A percentile compares a stretch with the other conserved stretches of the same genome.
Conservation (phyloP, 176 grass and related monocot genomes). For the Thinopyrum elongatum region DNA sequence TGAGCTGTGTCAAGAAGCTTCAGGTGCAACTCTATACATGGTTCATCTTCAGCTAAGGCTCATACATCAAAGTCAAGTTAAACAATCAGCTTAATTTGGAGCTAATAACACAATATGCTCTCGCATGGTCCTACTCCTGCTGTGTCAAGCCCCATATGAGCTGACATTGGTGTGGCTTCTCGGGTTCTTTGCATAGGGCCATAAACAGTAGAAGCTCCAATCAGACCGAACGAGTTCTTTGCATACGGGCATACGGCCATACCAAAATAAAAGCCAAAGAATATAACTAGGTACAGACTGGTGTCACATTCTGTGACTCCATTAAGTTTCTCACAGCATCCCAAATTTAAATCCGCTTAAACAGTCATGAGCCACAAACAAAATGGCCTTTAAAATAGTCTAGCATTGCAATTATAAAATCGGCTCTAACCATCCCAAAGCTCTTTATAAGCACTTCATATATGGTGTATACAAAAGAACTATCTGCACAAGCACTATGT, state of each 20-base stretch:
- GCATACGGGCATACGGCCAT: no score
- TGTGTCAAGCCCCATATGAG: neutral
- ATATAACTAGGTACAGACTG: neutral
- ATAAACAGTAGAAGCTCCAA: neutral
- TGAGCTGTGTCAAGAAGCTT: no score
- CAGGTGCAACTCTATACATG: no score
- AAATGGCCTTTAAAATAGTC: neutral
- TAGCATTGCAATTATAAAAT: neutral
- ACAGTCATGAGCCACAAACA: neutral
- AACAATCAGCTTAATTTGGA: no score
- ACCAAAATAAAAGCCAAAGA: neutral
- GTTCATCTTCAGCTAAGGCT: no score
- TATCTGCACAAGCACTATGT: neutral
- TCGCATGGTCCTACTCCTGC: neutral
- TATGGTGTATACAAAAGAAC: neutral
- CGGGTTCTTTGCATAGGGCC: no score
- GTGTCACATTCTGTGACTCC: neutral
- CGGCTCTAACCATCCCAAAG: neutral
- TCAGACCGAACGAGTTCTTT: neutral
- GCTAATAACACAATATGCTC: neutral
- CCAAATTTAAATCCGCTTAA: neutral
- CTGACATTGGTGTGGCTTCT: neutral
- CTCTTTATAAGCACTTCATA: neutral
- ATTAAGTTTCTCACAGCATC: neutral
- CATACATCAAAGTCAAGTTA: no score